These are phyloP conservation scores for Leishmania guyanensis DNA, from an alignment of 208 protist species.

Conservation along the genomic window DNA sequence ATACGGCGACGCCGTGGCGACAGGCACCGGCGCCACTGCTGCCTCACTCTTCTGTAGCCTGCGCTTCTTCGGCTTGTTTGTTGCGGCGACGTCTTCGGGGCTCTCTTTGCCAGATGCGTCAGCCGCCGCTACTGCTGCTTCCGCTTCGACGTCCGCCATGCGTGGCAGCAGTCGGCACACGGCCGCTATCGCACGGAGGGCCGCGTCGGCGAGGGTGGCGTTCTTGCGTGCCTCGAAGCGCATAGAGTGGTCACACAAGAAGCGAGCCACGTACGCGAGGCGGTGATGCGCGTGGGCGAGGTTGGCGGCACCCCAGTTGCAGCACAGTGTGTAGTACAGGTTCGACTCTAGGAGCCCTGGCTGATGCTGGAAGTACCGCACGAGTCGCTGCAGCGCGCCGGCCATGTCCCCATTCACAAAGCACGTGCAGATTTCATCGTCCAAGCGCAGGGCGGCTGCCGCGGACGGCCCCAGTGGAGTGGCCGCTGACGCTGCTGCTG, in stretches of 20 bases:
- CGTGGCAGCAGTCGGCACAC: constrained; percentile 54
- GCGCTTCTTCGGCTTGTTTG: constrained; percentile 14
- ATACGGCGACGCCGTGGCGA: background rate
- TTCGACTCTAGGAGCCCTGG: constrained; percentile 64
- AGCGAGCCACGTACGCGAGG: constrained; percentile 58
- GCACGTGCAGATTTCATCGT: constrained; percentile 71
- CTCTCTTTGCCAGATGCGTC: background rate
- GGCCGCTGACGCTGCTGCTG: background rate
- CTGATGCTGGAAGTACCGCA: constrained; percentile 49
- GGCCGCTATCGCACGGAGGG: constrained; percentile 50
- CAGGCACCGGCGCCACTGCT: background rate
- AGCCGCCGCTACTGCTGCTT: background rate
- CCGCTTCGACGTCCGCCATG: constrained; percentile 23
- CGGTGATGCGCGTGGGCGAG: constrained; percentile 79
- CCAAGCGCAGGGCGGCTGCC: constrained; percentile 33
- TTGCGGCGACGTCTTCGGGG: background rate
- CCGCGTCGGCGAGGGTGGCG: constrained; percentile 58
- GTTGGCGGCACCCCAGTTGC: constrained; percentile 63
- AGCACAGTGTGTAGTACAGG: constrained; percentile 62
- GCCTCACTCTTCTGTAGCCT: constrained; percentile 14
- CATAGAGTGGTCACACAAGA: constrained; percentile 54
- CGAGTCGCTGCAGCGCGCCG: constrained; percentile 57
- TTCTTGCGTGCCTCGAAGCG: constrained; percentile 52
- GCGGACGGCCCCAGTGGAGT: background rate
- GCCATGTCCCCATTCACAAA: constrained; percentile 65